These are phyloP conservation scores for Torrubiellomyces zombiae DNA, from an alignment of 2,329 filamentous ascomycete genomes.

Conservation along the genomic window DNA sequence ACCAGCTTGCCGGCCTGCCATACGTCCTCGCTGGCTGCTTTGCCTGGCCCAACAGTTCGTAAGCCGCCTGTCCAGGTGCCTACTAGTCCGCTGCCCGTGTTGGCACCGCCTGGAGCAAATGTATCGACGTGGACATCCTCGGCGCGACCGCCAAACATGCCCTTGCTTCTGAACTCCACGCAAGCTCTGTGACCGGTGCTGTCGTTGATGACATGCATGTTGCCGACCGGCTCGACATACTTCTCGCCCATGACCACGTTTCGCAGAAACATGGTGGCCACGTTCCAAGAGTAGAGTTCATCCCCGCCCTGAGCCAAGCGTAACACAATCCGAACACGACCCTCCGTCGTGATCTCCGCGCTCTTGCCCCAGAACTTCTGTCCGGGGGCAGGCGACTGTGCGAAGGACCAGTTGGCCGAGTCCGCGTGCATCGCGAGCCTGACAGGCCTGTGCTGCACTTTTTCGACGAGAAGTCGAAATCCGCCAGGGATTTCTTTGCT, in stretches of 20 bases:
- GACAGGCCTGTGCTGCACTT: slow-evolving; percentile 84
- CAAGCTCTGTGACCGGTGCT: slow-evolving; percentile 65
- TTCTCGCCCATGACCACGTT: slow-evolving; percentile 98
- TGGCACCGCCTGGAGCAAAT: slow-evolving; percentile 47
- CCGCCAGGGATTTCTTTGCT: slow-evolving; percentile 56
- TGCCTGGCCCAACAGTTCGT: slow-evolving; percentile 46
- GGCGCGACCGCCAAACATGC: slow-evolving; percentile 89
- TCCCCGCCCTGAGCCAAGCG: slow-evolving; percentile 47
- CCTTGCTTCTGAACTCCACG: slow-evolving; percentile 85
- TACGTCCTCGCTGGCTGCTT: slow-evolving; percentile 45
- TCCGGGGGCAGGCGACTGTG: slow-evolving; percentile 72
- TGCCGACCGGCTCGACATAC: slow-evolving; percentile 88
- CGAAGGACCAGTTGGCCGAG: slow-evolving; percentile 66
- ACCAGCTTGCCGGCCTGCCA: slow-evolving; percentile 71
- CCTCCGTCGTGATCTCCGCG: slow-evolving; percentile 84
- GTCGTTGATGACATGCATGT: slow-evolving; percentile 75
- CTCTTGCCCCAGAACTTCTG: slow-evolving; percentile 99
- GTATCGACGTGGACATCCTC: slow-evolving; percentile 75
- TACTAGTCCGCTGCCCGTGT: slow-evolving; percentile 48
- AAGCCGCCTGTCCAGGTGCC: slow-evolving; percentile 79
- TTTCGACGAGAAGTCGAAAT: slow-evolving; percentile 86
- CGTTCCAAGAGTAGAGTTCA: slow-evolving; percentile 76
- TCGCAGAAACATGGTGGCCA: slow-evolving; percentile 77
- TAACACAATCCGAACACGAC: slow-evolving; percentile 62
- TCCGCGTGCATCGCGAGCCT: slow-evolving; percentile 90